phyloP scores from a whole-genome alignment of 1,139 yeast species.

The Suhomyces wounanorum region DNA sequence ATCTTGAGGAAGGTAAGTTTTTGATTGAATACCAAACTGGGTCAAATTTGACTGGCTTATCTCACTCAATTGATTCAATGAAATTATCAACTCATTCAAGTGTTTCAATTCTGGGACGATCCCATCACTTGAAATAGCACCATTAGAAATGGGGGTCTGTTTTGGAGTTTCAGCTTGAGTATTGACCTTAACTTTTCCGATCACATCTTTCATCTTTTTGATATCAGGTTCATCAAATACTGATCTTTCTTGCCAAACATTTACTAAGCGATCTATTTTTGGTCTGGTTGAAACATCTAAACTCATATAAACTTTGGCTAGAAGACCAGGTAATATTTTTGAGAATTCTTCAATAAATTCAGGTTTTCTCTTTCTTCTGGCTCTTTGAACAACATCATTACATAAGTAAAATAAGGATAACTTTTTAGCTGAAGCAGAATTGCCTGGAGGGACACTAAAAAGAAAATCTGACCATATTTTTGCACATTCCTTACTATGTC shows the following conservation, averaged over 20 bases:
- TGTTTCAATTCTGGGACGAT: conserved; percentile 44
- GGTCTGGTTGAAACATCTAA: conserved; percentile 46
- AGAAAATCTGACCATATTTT: conserved; percentile 59
- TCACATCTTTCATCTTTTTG: conserved; percentile 39
- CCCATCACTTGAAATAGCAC: conserved; percentile 1
- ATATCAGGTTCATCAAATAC: conserved; percentile 54
- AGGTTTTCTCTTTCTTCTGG: conserved; percentile 61
- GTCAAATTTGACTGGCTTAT: conserved; percentile 40
- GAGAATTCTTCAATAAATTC: conserved; percentile 66
- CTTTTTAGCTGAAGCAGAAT: conserved; percentile 44
- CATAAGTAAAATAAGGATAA: conserved; percentile 70
- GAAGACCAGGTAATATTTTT: conserved; percentile 42
- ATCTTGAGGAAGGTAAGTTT: conserved; percentile 43
- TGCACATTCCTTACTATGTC: conserved; percentile 63
- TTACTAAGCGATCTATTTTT: conserved; percentile 64
- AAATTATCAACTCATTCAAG: conserved; percentile 35
- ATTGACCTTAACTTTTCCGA: conserved; percentile 21
- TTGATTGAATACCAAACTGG: conserved; percentile 47
- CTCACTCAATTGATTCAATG: conserved; percentile 32
- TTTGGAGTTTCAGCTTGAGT: background rate
- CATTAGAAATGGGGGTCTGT: background rate
- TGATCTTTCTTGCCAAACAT: conserved; percentile 73
- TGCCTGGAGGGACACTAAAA: conserved; percentile 18
- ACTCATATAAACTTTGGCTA: conserved; percentile 33
- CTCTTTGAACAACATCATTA: conserved; percentile 83